Evolutionary conservation across 345 rosid species (phyloP).

Genomic region (Iberis pinnata): DNA sequence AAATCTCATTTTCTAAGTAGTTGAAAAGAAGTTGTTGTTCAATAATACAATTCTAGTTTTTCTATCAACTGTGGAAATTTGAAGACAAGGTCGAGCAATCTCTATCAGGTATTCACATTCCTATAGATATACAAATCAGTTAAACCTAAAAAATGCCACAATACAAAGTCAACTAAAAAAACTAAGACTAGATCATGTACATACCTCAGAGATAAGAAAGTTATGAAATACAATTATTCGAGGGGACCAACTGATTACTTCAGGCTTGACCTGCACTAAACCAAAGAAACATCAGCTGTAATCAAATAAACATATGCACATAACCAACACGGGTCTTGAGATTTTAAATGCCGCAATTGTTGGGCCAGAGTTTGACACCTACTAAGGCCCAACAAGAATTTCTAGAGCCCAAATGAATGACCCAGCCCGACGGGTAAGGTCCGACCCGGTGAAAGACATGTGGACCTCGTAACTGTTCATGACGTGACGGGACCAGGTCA

Average conservation of each 20-base stretch:
- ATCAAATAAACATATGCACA: conserved; percentile 4
- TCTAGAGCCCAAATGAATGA: too few relatives aligned
- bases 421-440: too few relatives aligned
- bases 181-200: conserved; percentile 10
- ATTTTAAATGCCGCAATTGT: too few relatives aligned
- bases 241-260: conserved; percentile 86
- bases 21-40: conserved; percentile 2
- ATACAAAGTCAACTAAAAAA: too few relatives aligned
- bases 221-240: conserved; percentile 74
- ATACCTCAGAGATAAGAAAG: conserved; percentile 86
- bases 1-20: too few relatives aligned
- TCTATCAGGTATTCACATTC: conserved; percentile 92
- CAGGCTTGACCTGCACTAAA: conserved; percentile 79
- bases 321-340: too few relatives aligned
- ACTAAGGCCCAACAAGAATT: too few relatives aligned
- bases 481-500: too few relatives aligned
- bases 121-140: conserved; percentile 35
- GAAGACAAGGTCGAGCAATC: conserved; percentile 74
- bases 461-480: too few relatives aligned
- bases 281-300: conserved; percentile 18
- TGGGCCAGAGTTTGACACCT: too few relatives aligned
- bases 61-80: conserved; percentile 68
- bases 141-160: too few relatives aligned
- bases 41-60: conserved; percentile 85
- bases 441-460: too few relatives aligned